Evolutionary conservation across 768 basidiomycete genomes (phyloP), one percentile per base, ranked within the genome.

Genomic region (Xerocomellus amylosporus): DNA sequence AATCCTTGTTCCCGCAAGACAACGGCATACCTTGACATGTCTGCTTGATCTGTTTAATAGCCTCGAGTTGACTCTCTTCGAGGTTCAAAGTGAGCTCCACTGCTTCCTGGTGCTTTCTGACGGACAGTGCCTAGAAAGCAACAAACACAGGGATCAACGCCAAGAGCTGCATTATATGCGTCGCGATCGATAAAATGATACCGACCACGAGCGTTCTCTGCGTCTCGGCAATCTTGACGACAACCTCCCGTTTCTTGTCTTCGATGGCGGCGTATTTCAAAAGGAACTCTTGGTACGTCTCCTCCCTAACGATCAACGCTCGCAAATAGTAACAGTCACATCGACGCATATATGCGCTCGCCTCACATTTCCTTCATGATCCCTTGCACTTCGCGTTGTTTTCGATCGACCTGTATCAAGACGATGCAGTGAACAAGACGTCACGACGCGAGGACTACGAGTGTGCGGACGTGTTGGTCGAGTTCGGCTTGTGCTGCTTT

Each of bases 231-330:
- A 72, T 69, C 38, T 65, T 62, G 46, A 60, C 59, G 12, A 63
- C 26, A 5, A 72, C 61, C 4, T 60, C 65, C 7, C 69, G 70
- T 31, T 61, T 58, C 61, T 59, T 63, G 41, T 72, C 66, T 38
- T 71, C 69, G 14, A 63, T 39, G 5, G 41, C 51, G 4, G 63
- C 58, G 8, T 71, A 63, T 38, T 63, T 51, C 17, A 28, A 17
- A 2, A 72, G 49, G 31, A 69, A 72, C 1, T 63, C 63, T 24
- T 71, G 63, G 36, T 71, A 69, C 5, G 42, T 33, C 14, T 37
- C 39, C 7, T 72, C 66, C 54, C 69, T 71, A 31, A 38, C 34
- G 44, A 24, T 51, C 24, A 22, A 48, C n/a, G 42, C 20, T 31
- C 20, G 48, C 30, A 43, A 34, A 46, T 37, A 19, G 13, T 24